These are phyloP conservation scores for Tuber borchii DNA, from an alignment of 495 filamentous ascomycete species.

Conservation along the genomic window DNA sequence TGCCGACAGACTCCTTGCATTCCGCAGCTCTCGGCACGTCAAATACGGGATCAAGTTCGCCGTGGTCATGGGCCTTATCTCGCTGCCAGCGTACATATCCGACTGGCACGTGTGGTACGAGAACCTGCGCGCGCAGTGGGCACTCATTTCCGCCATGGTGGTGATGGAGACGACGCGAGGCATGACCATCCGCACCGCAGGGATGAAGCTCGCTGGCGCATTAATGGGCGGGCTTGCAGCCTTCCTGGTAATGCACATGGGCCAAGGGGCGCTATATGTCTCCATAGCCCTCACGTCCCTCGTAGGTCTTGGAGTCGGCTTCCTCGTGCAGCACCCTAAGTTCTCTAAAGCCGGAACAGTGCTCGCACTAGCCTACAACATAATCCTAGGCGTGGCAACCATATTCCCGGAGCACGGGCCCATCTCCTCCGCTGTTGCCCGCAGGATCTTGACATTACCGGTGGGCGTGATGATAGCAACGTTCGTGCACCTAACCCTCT, in stretches of 20 bases:
- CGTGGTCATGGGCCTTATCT: conserved; percentile 38
- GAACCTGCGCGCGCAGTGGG: conserved; percentile 35
- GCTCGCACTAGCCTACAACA: conserved; percentile 37
- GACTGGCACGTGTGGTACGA: conserved; percentile 39
- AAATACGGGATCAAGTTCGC: conserved; percentile 40
- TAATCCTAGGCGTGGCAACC: conserved; percentile 40
- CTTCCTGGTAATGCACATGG: conserved; percentile 31
- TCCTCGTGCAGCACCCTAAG: conserved; percentile 25
- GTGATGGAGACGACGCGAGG: conserved; percentile 41
- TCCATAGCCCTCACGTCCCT: conserved; percentile 28
- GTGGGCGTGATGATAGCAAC: conserved; percentile 35
- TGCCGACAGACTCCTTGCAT: conserved; percentile 22
- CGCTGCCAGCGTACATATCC: conserved; percentile 34
- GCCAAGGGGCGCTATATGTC: conserved; percentile 15
- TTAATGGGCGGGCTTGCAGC: conserved; percentile 30
- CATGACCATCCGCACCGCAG: conserved; percentile 41
- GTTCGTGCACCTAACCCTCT: conserved; percentile 35
- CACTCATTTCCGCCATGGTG: conserved; percentile 40
- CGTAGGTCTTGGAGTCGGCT: conserved; percentile 33
- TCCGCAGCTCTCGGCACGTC: conserved; percentile 37
- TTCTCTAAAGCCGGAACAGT: conserved; percentile 36
- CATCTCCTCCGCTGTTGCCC: conserved; percentile 27
- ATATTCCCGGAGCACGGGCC: conserved; percentile 31
- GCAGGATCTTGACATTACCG: conserved; percentile 37
- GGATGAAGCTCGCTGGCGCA: conserved; percentile 39